These are phyloP conservation scores for Kazachstania kunashirensis DNA, from an alignment of 805 yeast genomes.

Conservation along the genomic window DNA sequence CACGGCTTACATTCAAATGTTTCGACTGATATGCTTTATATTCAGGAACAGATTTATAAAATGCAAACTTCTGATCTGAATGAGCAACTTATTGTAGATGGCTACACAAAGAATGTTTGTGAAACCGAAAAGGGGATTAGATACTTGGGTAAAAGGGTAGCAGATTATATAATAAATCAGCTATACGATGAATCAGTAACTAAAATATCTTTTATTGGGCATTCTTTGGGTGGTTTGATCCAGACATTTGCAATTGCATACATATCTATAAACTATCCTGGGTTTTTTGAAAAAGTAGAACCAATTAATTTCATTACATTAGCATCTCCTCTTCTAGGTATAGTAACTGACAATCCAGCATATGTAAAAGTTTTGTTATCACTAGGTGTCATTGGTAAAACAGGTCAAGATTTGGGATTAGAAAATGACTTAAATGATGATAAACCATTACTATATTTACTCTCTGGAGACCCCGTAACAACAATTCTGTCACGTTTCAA, in stretches of 20 bases:
- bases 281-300: constrained; percentile 48
- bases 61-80: constrained; percentile 25
- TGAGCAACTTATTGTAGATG: constrained; percentile 52
- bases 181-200: constrained; percentile 35
- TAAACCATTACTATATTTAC: constrained; percentile 46
- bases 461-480: constrained; percentile 58
- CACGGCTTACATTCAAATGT: constrained; percentile 76
- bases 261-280: constrained; percentile 54
- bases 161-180: constrained; percentile 49
- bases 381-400: constrained; percentile 69
- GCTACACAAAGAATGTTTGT: constrained; percentile 61
- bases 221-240: constrained; percentile 69
- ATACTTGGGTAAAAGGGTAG: constrained; percentile 61
- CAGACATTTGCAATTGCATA: constrained; percentile 75
- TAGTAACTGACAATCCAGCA: constrained; percentile 68
- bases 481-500: constrained; percentile 44
- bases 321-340: constrained; percentile 70
- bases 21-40: constrained; percentile 62
- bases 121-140: constrained; percentile 73
- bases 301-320: constrained; percentile 64
- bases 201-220: constrained; percentile 66
- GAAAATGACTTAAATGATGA: constrained; percentile 34
- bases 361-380: constrained; percentile 59
- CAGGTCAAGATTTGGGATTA: constrained; percentile 71
- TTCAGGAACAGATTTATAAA: constrained; percentile 58